Conservation (phyloP, 2,329 filamentous ascomycete genomes). For the Clonostachys rhizophaga region DNA sequence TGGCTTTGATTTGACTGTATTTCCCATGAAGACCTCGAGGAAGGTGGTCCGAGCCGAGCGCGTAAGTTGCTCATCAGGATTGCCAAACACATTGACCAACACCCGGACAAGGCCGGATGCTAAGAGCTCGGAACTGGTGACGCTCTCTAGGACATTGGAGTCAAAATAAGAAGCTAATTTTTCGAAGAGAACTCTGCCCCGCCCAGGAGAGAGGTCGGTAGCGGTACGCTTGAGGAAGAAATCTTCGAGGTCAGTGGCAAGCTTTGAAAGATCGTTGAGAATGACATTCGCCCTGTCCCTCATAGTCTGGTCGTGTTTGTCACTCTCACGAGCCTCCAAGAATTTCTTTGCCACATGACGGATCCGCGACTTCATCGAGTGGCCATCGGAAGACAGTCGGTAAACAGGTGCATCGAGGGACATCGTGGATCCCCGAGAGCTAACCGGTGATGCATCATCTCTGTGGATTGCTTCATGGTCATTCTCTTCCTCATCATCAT, state of each 20-base stretch:
- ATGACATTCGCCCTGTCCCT: constrained; percentile 76
- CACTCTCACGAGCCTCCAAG: constrained; percentile 75
- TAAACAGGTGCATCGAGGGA: constrained; percentile 53
- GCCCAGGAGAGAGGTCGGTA: constrained; percentile 33
- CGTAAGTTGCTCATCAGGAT: constrained; percentile 56
- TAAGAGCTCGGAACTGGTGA: constrained; percentile 91
- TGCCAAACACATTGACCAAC: constrained; percentile 77
- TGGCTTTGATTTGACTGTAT: constrained; percentile 58
- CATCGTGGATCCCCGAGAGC: constrained; percentile 63
- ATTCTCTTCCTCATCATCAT: constrained; percentile 46
- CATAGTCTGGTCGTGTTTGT: constrained; percentile 66
- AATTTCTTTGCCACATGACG: constrained; percentile 76
- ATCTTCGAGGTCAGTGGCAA: constrained; percentile 67
- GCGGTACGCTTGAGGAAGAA: constrained; percentile 61
- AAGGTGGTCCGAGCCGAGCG: constrained; percentile 76
- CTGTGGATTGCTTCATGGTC: constrained; percentile 23
- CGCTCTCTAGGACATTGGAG: constrained; percentile 81
- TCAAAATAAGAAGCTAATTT: constrained; percentile 81
- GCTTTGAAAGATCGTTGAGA: constrained; percentile 62
- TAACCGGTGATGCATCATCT: constrained; percentile 61
- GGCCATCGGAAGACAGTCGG: constrained; percentile 39
- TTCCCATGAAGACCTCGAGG: constrained; percentile 87
- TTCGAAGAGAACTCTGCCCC: constrained; percentile 66
- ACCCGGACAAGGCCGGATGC: constrained; percentile 86
- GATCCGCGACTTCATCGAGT: constrained; percentile 62